phyloP scores from a whole-genome alignment of 768 basidiomycete species.

The Agaricus blazei region DNA sequence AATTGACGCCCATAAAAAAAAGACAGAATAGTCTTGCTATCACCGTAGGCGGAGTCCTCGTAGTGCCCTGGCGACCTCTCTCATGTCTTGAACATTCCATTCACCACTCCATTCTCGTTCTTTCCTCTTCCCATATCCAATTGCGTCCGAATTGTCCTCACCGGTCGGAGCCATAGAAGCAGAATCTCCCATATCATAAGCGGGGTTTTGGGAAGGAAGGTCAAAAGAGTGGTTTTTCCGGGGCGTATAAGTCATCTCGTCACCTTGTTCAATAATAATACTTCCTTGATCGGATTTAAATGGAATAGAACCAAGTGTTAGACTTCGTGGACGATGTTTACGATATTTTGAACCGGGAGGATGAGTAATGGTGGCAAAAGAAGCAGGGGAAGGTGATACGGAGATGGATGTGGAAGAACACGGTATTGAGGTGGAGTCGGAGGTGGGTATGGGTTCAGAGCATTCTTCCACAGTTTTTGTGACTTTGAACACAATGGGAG shows the following conservation, averaged over 20 bases:
- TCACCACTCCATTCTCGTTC: slow-evolving; percentile 35
- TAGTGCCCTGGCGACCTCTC: slow-evolving; percentile 25
- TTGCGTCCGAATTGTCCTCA: background rate
- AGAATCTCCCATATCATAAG: background rate
- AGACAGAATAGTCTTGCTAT: background rate
- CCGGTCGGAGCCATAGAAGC: background rate
- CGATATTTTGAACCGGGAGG: background rate
- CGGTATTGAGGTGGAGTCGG: background rate
- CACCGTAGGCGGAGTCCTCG: slow-evolving; percentile 22
- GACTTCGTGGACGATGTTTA: slow-evolving; percentile 12
- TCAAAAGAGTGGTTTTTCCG: background rate
- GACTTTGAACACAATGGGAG: background rate
- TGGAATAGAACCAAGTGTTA: slow-evolving; percentile 10
- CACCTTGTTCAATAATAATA: slow-evolving; percentile 3
- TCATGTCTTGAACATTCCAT: slow-evolving; percentile 33
- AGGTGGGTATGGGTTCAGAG: background rate
- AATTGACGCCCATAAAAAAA: too few species aligned
- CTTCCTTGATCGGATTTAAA: background rate
- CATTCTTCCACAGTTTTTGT: background rate
- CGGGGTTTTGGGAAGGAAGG: background rate
- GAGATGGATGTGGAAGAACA: background rate
- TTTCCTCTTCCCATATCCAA: slow-evolving; percentile 23
- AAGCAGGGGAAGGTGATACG: background rate
- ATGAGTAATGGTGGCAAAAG: background rate
- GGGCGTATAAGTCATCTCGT: background rate